phyloP scores from a whole-genome alignment of 371 early-diverging fungal genomes.

The Rhizopus microsporus region DNA sequence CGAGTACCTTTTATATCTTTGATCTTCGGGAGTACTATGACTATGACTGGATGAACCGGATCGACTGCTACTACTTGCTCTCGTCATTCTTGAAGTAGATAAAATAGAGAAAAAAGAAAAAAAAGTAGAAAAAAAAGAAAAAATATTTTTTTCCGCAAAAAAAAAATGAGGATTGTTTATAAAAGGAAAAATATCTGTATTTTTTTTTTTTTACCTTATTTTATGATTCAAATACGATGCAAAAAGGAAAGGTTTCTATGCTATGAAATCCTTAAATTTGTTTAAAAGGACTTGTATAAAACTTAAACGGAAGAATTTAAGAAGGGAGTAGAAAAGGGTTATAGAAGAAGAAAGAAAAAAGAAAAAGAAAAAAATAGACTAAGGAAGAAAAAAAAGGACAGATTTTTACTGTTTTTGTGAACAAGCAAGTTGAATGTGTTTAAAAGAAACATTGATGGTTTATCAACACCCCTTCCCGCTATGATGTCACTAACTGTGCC shows the following conservation, averaged over 20 bases:
- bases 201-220: background rate
- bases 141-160: background rate
- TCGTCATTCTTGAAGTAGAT: background rate
- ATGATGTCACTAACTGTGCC: slow-evolving; percentile 4
- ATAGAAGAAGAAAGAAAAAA: slow-evolving; percentile 1
- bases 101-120: background rate
- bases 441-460: background rate
- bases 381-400: background rate
- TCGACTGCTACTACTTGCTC: slow-evolving; percentile 18
- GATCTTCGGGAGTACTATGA: slow-evolving; percentile 11
- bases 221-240: too few species aligned
- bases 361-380: background rate
- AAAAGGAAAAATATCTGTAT: slow-evolving; percentile 6
- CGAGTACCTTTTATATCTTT: slow-evolving; percentile 19
- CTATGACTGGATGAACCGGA: slow-evolving; percentile 19
- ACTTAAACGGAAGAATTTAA: background rate
- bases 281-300: background rate
- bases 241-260: background rate
- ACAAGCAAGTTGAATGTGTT: background rate
- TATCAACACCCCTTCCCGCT: background rate
- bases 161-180: slow-evolving; percentile 6
- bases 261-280: background rate
- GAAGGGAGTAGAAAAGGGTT: background rate
- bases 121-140: background rate
- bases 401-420: too few species aligned